Evolutionary conservation across 176 grass and related monocot species (phyloP).

Genomic region (Aegilops speltoides): DNA sequence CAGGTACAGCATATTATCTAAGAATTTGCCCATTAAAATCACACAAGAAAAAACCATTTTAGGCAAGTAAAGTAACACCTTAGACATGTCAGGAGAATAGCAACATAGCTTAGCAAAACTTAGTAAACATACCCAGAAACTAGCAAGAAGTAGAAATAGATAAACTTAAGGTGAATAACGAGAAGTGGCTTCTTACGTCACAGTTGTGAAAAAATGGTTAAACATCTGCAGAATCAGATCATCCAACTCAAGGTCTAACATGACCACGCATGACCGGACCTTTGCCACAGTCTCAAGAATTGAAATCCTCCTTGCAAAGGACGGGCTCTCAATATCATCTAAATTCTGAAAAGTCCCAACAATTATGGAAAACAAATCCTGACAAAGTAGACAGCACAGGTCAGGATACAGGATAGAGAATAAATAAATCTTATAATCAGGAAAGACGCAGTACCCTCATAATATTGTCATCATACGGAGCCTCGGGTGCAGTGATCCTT

Average conservation of each 20-base stretch:
- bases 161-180: neutral
- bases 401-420: slow-evolving; percentile 19
- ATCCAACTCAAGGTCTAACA: slow-evolving; percentile 95
- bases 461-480: slow-evolving; percentile 73
- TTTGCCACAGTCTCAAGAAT: slow-evolving; percentile 95
- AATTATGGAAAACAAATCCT: slow-evolving; percentile 81
- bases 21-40: neutral
- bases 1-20: neutral
- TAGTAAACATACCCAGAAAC: slow-evolving; percentile 9
- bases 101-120: neutral
- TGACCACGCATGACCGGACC: slow-evolving; percentile 87
- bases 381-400: slow-evolving; percentile 2
- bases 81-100: neutral
- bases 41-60: neutral
- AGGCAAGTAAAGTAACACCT: neutral
- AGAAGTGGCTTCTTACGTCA: slow-evolving; percentile 50
- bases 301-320: slow-evolving; percentile 51
- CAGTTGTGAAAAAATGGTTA: slow-evolving; percentile 60
- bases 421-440: slow-evolving; percentile 12
- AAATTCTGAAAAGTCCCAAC: slow-evolving; percentile 67
- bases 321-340: slow-evolving; percentile 56
- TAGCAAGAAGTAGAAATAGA: neutral
- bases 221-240: slow-evolving; percentile 88
- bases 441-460: slow-evolving; percentile 63
- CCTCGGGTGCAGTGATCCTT: slow-evolving; percentile 86